phyloP scores from a whole-genome alignment of 805 yeast species.

The Candida dendrica region DNA sequence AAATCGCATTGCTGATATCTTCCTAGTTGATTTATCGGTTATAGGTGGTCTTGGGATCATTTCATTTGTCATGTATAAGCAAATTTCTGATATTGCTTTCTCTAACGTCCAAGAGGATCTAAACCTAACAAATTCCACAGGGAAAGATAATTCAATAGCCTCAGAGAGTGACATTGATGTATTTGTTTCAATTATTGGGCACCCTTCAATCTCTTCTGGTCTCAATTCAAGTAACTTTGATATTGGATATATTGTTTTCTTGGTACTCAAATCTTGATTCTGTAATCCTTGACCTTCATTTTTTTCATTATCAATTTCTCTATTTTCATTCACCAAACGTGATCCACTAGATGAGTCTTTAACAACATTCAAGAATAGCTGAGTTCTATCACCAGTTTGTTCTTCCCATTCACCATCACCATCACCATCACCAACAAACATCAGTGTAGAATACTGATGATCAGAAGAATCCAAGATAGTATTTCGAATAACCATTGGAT shows the following conservation, averaged over 20 bases:
- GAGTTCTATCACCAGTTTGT: not conserved
- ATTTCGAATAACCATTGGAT: too few species aligned
- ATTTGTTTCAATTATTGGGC: constrained; percentile 5
- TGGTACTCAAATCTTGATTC: too few species aligned
- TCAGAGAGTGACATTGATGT: not conserved
- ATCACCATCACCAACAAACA: not conserved
- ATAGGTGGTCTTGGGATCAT: not conserved
- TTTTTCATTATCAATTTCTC: not conserved
- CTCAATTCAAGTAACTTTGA: constrained; percentile 11
- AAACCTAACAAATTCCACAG: constrained; percentile 11
- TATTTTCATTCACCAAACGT: not conserved
- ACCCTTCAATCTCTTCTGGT: constrained; percentile 12
- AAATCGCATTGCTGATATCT: constrained; percentile 24
- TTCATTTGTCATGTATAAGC: constrained; percentile 5
- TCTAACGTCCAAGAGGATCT: constrained; percentile 20
- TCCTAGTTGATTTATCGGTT: constrained; percentile 19
- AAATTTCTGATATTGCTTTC: constrained; percentile 17
- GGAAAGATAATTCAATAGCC: constrained; percentile 7
- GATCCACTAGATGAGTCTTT: constrained; percentile 4
- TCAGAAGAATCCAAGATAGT: too few species aligned
- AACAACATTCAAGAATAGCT: constrained; percentile 6
- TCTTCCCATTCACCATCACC: not conserved
- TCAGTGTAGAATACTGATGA: too few species aligned
- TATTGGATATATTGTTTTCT: not conserved
- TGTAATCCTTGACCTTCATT: too few species aligned